Evolutionary conservation across 2,329 filamentous ascomycete species (phyloP).

Genomic region (Plectosphaerella plurivora): DNA sequence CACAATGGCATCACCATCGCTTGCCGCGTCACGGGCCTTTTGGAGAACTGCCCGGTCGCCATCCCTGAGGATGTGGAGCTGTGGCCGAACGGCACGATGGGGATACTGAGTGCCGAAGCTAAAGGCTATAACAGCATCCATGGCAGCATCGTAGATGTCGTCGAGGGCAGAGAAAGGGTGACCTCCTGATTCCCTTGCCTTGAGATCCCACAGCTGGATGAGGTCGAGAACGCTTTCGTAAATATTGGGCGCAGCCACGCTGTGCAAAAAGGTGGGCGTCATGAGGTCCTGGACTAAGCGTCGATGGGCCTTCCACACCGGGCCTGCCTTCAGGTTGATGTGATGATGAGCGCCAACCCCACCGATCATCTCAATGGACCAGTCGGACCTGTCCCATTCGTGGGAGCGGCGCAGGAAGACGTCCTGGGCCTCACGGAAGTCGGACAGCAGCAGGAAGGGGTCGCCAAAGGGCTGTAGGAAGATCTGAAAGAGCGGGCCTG

Average conservation of each 20-base stretch:
- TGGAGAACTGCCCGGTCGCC: too few relatives aligned
- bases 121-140: conserved; percentile 26
- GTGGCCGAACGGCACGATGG: neutral
- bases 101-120: conserved; percentile 17
- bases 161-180: conserved; percentile 22
- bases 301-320: conserved; percentile 24
- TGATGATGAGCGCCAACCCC: conserved; percentile 27
- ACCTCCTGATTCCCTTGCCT: conserved; percentile 22
- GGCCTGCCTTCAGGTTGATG: conserved; percentile 20
- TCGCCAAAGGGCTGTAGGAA: conserved; percentile 37
- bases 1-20: neutral
- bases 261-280: conserved; percentile 25
- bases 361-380: conserved; percentile 17
- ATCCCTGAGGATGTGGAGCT: neutral
- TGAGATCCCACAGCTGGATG: conserved; percentile 27
- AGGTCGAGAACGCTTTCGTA: conserved; percentile 23
- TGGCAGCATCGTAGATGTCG: conserved; percentile 21
- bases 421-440: conserved; percentile 29
- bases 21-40: neutral
- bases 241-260: conserved; percentile 26
- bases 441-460: conserved; percentile 39
- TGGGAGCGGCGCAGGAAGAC: conserved; percentile 35
- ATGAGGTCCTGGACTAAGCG: conserved; percentile 32
- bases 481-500: conserved; percentile 39
- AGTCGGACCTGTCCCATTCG: conserved; percentile 35